These are phyloP conservation scores for Davidsoniella eucalypti DNA, from an alignment of 2,329 filamentous ascomycete genomes.

Conservation along the genomic window DNA sequence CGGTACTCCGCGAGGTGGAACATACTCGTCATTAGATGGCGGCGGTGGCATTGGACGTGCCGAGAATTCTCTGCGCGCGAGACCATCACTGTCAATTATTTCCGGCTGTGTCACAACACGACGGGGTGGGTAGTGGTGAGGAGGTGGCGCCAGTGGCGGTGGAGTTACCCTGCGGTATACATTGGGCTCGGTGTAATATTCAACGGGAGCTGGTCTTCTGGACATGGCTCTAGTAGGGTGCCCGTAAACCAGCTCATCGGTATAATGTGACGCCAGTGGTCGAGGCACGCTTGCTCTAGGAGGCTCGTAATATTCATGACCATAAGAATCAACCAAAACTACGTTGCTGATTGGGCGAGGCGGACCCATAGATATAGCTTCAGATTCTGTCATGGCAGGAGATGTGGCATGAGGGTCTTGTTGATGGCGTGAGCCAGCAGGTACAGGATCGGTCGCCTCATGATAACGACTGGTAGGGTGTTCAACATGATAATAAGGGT, in stretches of 20 bases:
- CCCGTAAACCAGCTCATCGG: slow-evolving; percentile 46
- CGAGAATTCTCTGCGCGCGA: slow-evolving; percentile 26
- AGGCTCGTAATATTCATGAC: slow-evolving; percentile 58
- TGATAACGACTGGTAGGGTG: slow-evolving; percentile 3
- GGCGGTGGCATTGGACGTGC: slow-evolving; percentile 22
- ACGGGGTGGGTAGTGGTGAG: slow-evolving; percentile 27
- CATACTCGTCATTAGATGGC: slow-evolving; percentile 28
- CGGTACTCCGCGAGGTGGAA: slow-evolving; percentile 28
- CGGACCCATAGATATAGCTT: slow-evolving; percentile 31
- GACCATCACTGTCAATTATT: slow-evolving; percentile 18
- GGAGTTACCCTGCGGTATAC: slow-evolving; percentile 27
- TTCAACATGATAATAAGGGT: slow-evolving; percentile 1
- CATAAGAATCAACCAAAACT: slow-evolving; percentile 68
- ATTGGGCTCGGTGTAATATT: slow-evolving; percentile 32
- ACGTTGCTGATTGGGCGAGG: slow-evolving; percentile 40
- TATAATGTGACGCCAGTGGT: slow-evolving; percentile 1
- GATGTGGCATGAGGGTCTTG: not conserved
- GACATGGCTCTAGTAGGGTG: slow-evolving; percentile 32
- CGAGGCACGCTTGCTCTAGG: not conserved
- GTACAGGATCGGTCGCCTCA: not conserved
- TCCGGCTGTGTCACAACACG: slow-evolving; percentile 49
- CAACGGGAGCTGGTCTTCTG: slow-evolving; percentile 29
- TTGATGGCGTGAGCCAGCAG: not conserved
- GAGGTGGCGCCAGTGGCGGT: slow-evolving; percentile 25
- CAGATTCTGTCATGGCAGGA: slow-evolving; percentile 2